A percentile compares a stretch with the other conserved stretches of the same genome.
Evolutionary conservation across 2,329 filamentous ascomycete genomes (phyloP).

Genomic region (Dactylellina parvicollis): DNA sequence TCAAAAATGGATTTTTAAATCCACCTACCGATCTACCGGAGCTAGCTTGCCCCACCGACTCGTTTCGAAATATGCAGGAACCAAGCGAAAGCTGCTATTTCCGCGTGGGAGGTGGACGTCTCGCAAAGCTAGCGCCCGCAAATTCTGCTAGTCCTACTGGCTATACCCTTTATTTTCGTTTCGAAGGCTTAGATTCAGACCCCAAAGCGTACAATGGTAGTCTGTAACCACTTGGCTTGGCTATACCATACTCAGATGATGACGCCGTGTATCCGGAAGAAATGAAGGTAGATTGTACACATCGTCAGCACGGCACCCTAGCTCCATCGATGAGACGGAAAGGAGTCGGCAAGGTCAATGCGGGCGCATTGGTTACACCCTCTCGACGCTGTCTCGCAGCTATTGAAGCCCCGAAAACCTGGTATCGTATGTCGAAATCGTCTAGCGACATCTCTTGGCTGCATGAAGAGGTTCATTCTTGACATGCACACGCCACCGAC

Average conservation of each 20-base stretch:
- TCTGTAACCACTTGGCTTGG: background rate
- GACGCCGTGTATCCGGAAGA: background rate
- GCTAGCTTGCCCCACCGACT: background rate
- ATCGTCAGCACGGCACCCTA: constrained; percentile 9
- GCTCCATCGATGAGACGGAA: background rate
- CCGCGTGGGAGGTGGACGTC: constrained; percentile 2
- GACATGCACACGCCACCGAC: background rate
- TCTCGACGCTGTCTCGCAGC: background rate
- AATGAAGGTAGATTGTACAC: background rate
- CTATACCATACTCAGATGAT: background rate
- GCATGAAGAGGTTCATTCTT: background rate
- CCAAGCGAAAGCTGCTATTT: background rate
- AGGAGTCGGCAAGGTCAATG: constrained; percentile 19
- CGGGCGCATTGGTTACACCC: background rate
- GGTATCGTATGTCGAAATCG: background rate
- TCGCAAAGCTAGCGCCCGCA: background rate
- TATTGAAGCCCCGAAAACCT: background rate
- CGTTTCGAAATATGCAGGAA: constrained; percentile 44
- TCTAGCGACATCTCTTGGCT: constrained; percentile 5
- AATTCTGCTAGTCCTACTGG: background rate
- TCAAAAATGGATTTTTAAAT: background rate
- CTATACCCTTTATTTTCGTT: background rate
- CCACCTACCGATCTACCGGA: background rate
- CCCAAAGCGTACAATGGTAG: background rate
- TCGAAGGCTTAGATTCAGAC: constrained; percentile 16